These are phyloP conservation scores for Stachybotrys chartarum DNA, from an alignment of 2,329 filamentous ascomycete species.

Conservation along the genomic window DNA sequence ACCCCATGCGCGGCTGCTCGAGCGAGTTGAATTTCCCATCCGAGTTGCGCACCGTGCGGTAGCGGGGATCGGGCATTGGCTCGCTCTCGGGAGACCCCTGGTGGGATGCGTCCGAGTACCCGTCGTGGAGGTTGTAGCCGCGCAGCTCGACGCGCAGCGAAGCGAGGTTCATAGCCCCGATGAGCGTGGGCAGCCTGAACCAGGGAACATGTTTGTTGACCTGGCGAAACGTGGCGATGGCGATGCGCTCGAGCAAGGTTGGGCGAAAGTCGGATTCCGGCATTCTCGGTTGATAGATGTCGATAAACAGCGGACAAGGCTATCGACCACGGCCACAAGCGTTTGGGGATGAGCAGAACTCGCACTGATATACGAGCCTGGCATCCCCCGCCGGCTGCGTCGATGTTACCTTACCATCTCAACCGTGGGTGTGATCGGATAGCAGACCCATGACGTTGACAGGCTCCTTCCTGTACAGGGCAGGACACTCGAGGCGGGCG, in stretches of 20 bases:
- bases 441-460: neutral
- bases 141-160: slow-evolving; percentile 34
- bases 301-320: too few relatives aligned
- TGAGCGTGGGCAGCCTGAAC: slow-evolving; percentile 31
- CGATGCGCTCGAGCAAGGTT: slow-evolving; percentile 16
- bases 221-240: slow-evolving; percentile 25
- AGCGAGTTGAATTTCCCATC: slow-evolving; percentile 36
- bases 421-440: neutral
- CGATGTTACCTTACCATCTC: neutral
- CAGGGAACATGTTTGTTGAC: slow-evolving; percentile 30
- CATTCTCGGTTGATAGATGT: neutral
- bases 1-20: slow-evolving; percentile 34
- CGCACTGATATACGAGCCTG: neutral
- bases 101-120: slow-evolving; percentile 19
- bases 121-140: slow-evolving; percentile 34
- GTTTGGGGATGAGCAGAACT: neutral
- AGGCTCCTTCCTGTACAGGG: neutral
- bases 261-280: slow-evolving; percentile 14
- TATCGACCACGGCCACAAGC: too few relatives aligned
- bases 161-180: slow-evolving; percentile 33
- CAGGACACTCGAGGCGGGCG: neutral
- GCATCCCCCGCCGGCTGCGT: neutral
- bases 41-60: slow-evolving; percentile 27
- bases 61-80: slow-evolving; percentile 22
- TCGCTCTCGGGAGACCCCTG: slow-evolving; percentile 25